A percentile compares a stretch with the other conserved stretches of the same genome.
Conservation (phyloP, 2,329 filamentous ascomycete species). For the Myriosclerotinia curreyana region DNA sequence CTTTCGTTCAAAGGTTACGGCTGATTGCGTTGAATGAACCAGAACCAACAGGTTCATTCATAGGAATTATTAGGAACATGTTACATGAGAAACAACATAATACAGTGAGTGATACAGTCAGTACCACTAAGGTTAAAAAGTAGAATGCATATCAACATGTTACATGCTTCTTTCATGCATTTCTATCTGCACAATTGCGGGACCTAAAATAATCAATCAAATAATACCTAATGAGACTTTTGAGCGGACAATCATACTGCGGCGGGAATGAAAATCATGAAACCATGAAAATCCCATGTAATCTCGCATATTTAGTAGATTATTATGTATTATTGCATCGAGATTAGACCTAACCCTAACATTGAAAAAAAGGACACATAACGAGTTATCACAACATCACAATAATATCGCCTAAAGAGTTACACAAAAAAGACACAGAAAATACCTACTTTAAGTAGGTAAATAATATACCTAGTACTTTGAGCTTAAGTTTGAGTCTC, state of each 20-base stretch:
- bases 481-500: neutral
- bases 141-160: slow-evolving; percentile 13
- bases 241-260: slow-evolving; percentile 3
- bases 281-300: too few relatives aligned
- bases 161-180: slow-evolving; percentile 11
- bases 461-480: neutral
- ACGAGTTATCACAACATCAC: neutral
- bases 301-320: neutral
- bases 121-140: too few relatives aligned
- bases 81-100: neutral
- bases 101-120: too few relatives aligned
- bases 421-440: neutral
- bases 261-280: neutral
- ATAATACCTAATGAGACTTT: too few relatives aligned
- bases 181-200: slow-evolving; percentile 7
- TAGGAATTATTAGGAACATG: too few relatives aligned
- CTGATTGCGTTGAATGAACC: neutral
- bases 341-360: slow-evolving; percentile 10
- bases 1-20: neutral
- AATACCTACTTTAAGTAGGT: too few relatives aligned
- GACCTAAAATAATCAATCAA: slow-evolving; percentile 3
- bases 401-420: neutral
- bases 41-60: slow-evolving; percentile 2
- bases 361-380: neutral
- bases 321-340: too few relatives aligned